Conservation (phyloP, 2,329 filamentous ascomycete species). For the Botrytis hyacinthi region DNA sequence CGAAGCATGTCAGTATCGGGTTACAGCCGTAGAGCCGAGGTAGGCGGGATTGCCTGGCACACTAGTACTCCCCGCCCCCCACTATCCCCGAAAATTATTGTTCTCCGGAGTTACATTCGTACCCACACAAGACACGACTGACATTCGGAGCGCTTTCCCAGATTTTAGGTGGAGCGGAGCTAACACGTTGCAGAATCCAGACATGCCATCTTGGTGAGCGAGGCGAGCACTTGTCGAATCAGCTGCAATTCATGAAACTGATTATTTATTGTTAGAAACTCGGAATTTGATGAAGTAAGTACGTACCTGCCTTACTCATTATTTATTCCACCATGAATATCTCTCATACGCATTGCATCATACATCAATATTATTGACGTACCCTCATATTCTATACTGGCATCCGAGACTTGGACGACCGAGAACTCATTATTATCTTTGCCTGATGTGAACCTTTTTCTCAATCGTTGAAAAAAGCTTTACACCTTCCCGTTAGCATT, state of each 20-base stretch:
- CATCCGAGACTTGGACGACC: not conserved
- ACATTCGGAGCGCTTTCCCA: not conserved
- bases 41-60: not conserved
- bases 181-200: not conserved
- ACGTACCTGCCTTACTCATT: not conserved
- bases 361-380: not conserved
- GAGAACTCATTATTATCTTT: not conserved
- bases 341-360: not conserved
- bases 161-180: not conserved
- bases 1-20: not conserved
- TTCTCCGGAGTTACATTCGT: not conserved
- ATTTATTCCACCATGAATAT: not conserved
- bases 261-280: not conserved
- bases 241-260: not conserved
- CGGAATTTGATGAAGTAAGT: not conserved
- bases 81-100: not conserved
- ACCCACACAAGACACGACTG: not conserved
- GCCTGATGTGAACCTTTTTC: not conserved
- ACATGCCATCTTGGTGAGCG: not conserved
- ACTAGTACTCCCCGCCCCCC: not conserved
- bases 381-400: not conserved
- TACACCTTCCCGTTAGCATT: not conserved
- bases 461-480: not conserved
- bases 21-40: not conserved
- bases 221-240: not conserved